These are phyloP conservation scores for Starmerella asiatica DNA, from an alignment of 805 yeast genomes.

Conservation along the genomic window DNA sequence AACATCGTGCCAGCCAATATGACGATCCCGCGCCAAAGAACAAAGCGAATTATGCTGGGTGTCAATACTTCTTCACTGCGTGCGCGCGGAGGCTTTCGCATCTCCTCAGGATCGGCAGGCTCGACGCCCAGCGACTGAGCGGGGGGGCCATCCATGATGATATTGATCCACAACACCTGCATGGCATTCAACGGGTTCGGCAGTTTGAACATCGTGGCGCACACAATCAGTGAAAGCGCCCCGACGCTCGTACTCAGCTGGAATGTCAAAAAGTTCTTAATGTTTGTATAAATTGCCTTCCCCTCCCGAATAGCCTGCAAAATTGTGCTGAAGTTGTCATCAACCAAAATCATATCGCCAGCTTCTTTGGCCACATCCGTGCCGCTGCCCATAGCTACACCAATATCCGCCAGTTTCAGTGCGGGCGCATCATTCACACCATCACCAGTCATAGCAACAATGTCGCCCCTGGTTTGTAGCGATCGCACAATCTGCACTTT, in stretches of 20 bases:
- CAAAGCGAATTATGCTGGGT: constrained; percentile 49
- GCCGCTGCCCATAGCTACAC: constrained; percentile 81
- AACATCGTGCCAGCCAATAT: constrained; percentile 77
- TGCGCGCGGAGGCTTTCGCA: constrained; percentile 91
- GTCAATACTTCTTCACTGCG: constrained; percentile 79
- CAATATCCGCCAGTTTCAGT: constrained; percentile 85
- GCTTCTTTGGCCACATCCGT: constrained; percentile 99
- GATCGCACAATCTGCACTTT: constrained; percentile 37
- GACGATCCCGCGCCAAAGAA: constrained; percentile 61
- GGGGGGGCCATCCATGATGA: constrained; percentile 98
- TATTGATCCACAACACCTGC: constrained; percentile 97
- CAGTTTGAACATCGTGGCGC: constrained; percentile 71
- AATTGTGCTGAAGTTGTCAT: constrained; percentile 92
- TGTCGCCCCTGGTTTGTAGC: constrained; percentile 61
- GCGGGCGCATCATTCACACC: constrained; percentile 99
- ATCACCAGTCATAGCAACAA: constrained; percentile 99
- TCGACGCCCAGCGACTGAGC: constrained; percentile 96
- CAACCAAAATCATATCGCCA: constrained; percentile 92
- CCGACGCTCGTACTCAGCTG: constrained; percentile 94
- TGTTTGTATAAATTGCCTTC: constrained; percentile 89
- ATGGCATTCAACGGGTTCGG: constrained; percentile 94
- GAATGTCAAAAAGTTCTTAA: constrained; percentile 87
- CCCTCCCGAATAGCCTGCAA: constrained; percentile 93
- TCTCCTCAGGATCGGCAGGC: constrained; percentile 90
- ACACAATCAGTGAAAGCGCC: constrained; percentile 76